These are phyloP conservation scores for Pythium chondricola DNA, from an alignment of 352 stramenopile genomes.

Conservation along the genomic window DNA sequence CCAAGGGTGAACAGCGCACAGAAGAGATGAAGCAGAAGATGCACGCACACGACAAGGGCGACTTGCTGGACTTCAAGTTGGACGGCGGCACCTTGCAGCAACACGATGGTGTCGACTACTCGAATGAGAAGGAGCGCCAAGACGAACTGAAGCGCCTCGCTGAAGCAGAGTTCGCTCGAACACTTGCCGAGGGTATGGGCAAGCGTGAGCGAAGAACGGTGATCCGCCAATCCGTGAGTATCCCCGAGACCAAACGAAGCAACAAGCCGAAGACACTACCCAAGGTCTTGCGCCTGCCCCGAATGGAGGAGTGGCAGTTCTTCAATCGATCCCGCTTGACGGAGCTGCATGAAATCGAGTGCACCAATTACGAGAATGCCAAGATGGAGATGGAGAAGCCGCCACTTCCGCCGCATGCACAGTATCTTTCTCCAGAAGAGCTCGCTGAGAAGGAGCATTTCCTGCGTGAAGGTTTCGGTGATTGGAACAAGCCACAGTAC, in stretches of 20 bases:
- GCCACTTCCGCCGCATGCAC: slow-evolving; percentile 53
- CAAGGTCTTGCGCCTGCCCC: slow-evolving; percentile 69
- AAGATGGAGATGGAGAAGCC: slow-evolving; percentile 77
- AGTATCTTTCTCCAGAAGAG: slow-evolving; percentile 82
- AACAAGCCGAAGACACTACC: slow-evolving; percentile 75
- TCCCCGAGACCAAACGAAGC: slow-evolving; percentile 39
- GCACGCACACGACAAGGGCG: slow-evolving; percentile 79
- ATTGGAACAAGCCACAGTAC: slow-evolving; percentile 88
- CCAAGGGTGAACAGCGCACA: slow-evolving; percentile 77
- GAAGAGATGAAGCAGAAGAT: slow-evolving; percentile 88
- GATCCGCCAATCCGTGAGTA: slow-evolving; percentile 50
- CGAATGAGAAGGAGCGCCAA: slow-evolving; percentile 86
- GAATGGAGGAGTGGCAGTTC: slow-evolving; percentile 88
- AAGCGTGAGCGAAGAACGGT: slow-evolving; percentile 81
- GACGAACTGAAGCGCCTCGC: slow-evolving; percentile 81
- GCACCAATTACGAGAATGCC: slow-evolving; percentile 66
- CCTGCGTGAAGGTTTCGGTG: slow-evolving; percentile 74
- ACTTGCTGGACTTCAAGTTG: slow-evolving; percentile 88
- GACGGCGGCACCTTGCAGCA: slow-evolving; percentile 92
- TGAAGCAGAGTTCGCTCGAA: slow-evolving; percentile 73
- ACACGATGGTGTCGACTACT: slow-evolving; percentile 96
- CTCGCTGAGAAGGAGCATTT: slow-evolving; percentile 91
- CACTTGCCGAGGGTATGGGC: slow-evolving; percentile 74
- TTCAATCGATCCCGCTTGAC: slow-evolving; percentile 76
- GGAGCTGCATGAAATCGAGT: slow-evolving; percentile 82